Evolutionary conservation across 2,329 filamentous ascomycete genomes (phyloP), one percentile per base, ranked within the genome.

Genomic region (Pestalotiopsis sp.): DNA sequence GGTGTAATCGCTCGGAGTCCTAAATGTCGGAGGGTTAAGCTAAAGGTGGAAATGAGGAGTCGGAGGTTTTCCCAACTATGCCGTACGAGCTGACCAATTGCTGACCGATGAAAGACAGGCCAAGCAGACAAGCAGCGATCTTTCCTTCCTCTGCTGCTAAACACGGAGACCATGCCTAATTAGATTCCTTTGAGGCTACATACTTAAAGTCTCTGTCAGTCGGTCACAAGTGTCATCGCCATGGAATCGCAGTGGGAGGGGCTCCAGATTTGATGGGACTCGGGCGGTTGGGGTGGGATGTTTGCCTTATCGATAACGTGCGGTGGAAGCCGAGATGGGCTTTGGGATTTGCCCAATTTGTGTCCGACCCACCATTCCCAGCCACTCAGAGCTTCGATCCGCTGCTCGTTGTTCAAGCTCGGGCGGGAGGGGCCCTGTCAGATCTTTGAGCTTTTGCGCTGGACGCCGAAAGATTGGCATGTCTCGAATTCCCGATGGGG

Each of bases 351-450:
- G 23, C 57, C 14, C 27, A 59, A 59, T 36, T 36, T 59, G 57
- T 59, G 17, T 52, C 45, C 20, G 45, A 52, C 45, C 45, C 45
- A 52, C 45, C 45, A 52, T 52, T 52, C 17, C 7, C 56, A 66
- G 65, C 65, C 65, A 66, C 20, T 66, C 45, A 60, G 27, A 59
- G n/a, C n/a, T 23, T 52, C 11, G 20, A 25, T n/a, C 56, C 27
- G n/a, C 65, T 13, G 36, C 40, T 36, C n/a, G 38, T 66, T 31
- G 52, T 56, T 25, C 61, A 64, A 20, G 45, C 45, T 52, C 45
- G 45, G 45, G 45, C 45, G 45, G 45, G 45, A 52, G 45, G 45
- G 45, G 45, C 17, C 45, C 45, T 52, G 45, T 52, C 45, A 52
- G 45, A 52, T 52, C 45, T 52, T 52, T 52, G 45, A 60, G 57